Conservation (phyloP, 2,329 filamentous ascomycete genomes). For the Cadophora luteo-olivacea region DNA sequence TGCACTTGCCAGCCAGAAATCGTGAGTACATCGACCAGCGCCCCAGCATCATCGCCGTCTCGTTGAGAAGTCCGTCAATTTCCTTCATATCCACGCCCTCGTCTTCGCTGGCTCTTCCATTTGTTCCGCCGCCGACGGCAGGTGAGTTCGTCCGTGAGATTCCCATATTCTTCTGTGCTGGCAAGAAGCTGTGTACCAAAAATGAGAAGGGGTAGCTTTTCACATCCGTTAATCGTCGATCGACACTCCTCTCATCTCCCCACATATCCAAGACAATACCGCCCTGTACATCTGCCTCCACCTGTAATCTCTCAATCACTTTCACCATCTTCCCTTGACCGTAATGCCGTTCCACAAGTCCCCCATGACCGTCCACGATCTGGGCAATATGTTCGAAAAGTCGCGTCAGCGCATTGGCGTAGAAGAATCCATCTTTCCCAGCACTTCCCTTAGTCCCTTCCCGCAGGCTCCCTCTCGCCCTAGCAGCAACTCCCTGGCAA, state of each 20-base stretch:
- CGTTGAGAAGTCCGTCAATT: slow-evolving; percentile 83
- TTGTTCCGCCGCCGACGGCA: slow-evolving; percentile 61
- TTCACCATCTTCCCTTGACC: slow-evolving; percentile 91
- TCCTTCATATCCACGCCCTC: slow-evolving; percentile 97
- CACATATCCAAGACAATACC: slow-evolving; percentile 96
- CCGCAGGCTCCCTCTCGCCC: slow-evolving; percentile 81
- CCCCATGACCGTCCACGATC: slow-evolving; percentile 91
- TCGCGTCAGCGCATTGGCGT: slow-evolving; percentile 86
- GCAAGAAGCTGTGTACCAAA: slow-evolving; percentile 90
- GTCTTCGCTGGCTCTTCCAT: slow-evolving; percentile 75
- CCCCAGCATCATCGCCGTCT: slow-evolving; percentile 90
- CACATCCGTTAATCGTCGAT: slow-evolving; percentile 88
- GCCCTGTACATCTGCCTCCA: slow-evolving; percentile 94
- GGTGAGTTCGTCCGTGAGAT: slow-evolving; percentile 79
- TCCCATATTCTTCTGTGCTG: slow-evolving; percentile 67
- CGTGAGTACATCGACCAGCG: slow-evolving; percentile 92
- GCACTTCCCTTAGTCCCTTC: slow-evolving; percentile 65
- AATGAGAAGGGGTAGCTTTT: slow-evolving; percentile 99
- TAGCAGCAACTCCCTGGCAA: slow-evolving; percentile 88
- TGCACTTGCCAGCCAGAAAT: slow-evolving; percentile 87
- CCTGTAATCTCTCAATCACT: slow-evolving; percentile 90
- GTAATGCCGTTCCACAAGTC: slow-evolving; percentile 92
- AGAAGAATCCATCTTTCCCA: slow-evolving; percentile 83
- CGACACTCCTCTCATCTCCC: slow-evolving; percentile 86
- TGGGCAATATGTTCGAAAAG: slow-evolving; percentile 97